These are phyloP conservation scores for Podaxis sp. DNA, from an alignment of 768 basidiomycete species.

Conservation along the genomic window DNA sequence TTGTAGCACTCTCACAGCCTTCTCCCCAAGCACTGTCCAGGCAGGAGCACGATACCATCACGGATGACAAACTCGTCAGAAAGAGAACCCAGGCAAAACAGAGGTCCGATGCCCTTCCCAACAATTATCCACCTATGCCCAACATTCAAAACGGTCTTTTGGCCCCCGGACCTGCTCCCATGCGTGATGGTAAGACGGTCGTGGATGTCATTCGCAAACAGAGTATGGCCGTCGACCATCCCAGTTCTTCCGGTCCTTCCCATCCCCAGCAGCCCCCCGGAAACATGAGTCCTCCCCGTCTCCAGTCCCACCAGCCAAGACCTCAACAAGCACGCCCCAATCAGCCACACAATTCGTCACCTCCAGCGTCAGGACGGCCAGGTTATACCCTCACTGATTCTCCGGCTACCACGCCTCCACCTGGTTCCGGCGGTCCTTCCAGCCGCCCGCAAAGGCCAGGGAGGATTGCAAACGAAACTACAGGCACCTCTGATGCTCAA, in stretches of 20 bases:
- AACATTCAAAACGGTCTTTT: slow-evolving; percentile 8
- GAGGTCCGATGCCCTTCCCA: slow-evolving; percentile 33
- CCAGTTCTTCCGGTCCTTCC: neutral
- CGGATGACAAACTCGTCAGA: slow-evolving; percentile 78
- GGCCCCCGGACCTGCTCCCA: slow-evolving; percentile 8
- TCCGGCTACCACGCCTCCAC: neutral
- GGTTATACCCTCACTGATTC: slow-evolving; percentile 14
- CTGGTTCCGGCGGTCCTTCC: neutral
- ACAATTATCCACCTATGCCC: neutral
- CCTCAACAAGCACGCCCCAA: slow-evolving; percentile 23
- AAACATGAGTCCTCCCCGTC: neutral
- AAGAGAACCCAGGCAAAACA: slow-evolving; percentile 74
- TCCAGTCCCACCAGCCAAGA: slow-evolving; percentile 20
- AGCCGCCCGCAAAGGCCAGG: neutral
- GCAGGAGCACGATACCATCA: slow-evolving; percentile 76
- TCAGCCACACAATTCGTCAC: slow-evolving; percentile 20
- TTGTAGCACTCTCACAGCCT: slow-evolving; percentile 65
- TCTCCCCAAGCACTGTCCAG: slow-evolving; percentile 68
- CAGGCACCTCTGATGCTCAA: neutral
- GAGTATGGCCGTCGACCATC: neutral
- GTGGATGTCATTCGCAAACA: slow-evolving; percentile 57
- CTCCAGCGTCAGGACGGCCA: slow-evolving; percentile 2
- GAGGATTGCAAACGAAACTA: neutral
- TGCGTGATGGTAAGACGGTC: slow-evolving; percentile 42
- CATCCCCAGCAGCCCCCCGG: neutral